Percentiles rank a stretch among this genome's conserved stretches.
Conservation (phyloP, 805 yeast species). For the Blastobotrys attinorum region DNA sequence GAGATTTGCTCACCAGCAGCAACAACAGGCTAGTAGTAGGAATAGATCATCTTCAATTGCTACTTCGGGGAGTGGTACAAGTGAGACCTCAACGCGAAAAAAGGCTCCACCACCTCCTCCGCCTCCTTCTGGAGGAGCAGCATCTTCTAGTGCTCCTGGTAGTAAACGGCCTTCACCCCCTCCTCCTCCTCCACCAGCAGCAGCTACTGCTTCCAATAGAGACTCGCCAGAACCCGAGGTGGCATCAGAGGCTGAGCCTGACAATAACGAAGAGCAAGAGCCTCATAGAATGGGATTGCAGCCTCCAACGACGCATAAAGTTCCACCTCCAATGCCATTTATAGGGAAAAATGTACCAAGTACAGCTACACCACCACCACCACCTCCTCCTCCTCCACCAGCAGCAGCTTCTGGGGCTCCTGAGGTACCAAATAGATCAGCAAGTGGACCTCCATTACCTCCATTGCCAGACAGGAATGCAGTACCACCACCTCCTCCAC, state of each 20-base stretch:
- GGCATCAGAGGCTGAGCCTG: constrained; percentile 11
- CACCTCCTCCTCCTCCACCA: constrained; percentile 8
- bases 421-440: neutral
- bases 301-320: constrained; percentile 15
- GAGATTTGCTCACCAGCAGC: constrained; percentile 23
- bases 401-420: constrained; percentile 8
- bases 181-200: constrained; percentile 21
- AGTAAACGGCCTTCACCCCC: constrained; percentile 19
- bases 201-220: constrained; percentile 19
- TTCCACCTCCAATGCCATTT: constrained; percentile 25
- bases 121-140: constrained; percentile 27
- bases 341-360: constrained; percentile 17
- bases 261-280: constrained; percentile 3
- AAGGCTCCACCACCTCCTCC: constrained; percentile 35
- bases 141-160: constrained; percentile 2
- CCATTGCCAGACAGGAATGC: constrained; percentile 9
- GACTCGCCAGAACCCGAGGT: constrained; percentile 21
- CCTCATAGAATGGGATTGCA: neutral
- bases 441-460: constrained; percentile 10
- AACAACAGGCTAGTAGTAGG: constrained; percentile 12
- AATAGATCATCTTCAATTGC: constrained; percentile 15
- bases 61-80: constrained; percentile 6
- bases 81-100: constrained; percentile 2
- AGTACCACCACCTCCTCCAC: constrained; percentile 16
- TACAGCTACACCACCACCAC: constrained; percentile 11